phyloP scores from a whole-genome alignment of 2,329 filamentous ascomycete species.

The Scopulariopsis brevicaulis region DNA sequence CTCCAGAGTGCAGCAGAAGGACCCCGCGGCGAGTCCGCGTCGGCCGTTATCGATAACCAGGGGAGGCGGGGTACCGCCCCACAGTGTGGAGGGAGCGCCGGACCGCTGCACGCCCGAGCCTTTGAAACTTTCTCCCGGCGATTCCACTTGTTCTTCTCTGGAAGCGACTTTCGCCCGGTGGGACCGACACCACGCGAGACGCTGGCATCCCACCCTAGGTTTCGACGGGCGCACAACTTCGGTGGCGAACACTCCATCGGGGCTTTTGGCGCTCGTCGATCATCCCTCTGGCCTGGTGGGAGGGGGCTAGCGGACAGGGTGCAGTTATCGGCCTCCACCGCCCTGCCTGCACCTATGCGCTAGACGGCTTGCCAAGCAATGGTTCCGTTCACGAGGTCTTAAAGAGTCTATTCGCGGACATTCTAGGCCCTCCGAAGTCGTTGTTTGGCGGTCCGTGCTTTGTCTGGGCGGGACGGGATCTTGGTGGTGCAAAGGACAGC shows the following conservation, averaged over 20 bases:
- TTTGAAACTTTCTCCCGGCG: too few species aligned
- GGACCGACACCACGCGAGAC: too few species aligned
- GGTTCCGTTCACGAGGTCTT: background rate
- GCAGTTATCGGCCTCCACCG: background rate
- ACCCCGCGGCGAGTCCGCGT: background rate
- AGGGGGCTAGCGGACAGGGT: too few species aligned
- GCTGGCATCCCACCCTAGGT: too few species aligned
- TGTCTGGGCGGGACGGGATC: background rate
- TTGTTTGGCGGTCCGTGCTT: background rate
- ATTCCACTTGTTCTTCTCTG: too few species aligned
- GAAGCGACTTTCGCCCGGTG: too few species aligned
- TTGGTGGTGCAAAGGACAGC: background rate
- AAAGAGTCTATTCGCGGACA: background rate
- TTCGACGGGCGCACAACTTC: too few species aligned
- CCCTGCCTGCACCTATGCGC: background rate
- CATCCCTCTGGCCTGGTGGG: too few species aligned
- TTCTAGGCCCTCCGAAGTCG: background rate
- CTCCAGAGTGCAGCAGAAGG: background rate
- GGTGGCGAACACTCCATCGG: too few species aligned
- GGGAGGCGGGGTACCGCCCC: background rate
- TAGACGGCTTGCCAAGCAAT: background rate
- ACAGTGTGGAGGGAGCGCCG: too few species aligned
- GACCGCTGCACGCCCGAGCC: too few species aligned
- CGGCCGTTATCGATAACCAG: background rate
- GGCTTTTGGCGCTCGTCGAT: too few species aligned